These are phyloP conservation scores for Arabis alpina DNA, from an alignment of 345 rosid genomes.

Conservation along the genomic window DNA sequence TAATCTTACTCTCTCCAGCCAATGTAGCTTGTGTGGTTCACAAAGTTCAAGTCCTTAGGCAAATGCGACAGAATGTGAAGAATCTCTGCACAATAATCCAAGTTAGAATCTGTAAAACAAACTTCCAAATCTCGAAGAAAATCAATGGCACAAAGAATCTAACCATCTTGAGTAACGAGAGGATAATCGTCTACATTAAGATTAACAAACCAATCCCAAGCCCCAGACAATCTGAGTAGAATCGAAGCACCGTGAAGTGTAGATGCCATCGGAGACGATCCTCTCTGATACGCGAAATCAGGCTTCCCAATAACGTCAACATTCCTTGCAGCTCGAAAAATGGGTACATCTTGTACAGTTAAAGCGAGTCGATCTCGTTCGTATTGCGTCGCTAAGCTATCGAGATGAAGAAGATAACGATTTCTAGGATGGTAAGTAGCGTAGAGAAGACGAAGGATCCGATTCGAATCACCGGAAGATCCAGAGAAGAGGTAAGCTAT, in stretches of 20 bases:
- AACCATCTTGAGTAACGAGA: constrained; percentile 90
- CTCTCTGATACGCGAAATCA: constrained; percentile 71
- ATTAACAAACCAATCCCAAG: constrained; percentile 91
- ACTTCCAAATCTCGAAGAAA: constrained; percentile 5
- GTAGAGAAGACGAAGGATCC: constrained; percentile 77
- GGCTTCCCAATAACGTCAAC: constrained; percentile 84
- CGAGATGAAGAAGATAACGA: constrained; percentile 85
- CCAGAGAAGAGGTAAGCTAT: constrained; percentile 79
- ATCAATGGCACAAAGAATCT: neutral
- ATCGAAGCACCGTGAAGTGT: constrained; percentile 91
- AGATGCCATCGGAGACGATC: constrained; percentile 82
- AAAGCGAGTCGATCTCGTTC: constrained; percentile 79
- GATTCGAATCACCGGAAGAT: constrained; percentile 64
- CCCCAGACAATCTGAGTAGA: constrained; percentile 63
- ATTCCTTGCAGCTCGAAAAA: constrained; percentile 79
- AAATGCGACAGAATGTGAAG: constrained; percentile 89
- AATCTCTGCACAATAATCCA: constrained; percentile 68
- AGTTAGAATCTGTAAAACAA: constrained; percentile 12
- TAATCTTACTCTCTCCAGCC: constrained; percentile 92
- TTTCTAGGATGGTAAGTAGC: constrained; percentile 87
- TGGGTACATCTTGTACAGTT: constrained; percentile 56
- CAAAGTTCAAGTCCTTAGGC: constrained; percentile 80
- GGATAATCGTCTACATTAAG: constrained; percentile 83
- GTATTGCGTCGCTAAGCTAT: constrained; percentile 58
- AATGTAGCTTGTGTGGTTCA: constrained; percentile 82